Base-by-base conservation (phyloP, 257 asterid species). In the Osmanthus fragrans region DNA sequence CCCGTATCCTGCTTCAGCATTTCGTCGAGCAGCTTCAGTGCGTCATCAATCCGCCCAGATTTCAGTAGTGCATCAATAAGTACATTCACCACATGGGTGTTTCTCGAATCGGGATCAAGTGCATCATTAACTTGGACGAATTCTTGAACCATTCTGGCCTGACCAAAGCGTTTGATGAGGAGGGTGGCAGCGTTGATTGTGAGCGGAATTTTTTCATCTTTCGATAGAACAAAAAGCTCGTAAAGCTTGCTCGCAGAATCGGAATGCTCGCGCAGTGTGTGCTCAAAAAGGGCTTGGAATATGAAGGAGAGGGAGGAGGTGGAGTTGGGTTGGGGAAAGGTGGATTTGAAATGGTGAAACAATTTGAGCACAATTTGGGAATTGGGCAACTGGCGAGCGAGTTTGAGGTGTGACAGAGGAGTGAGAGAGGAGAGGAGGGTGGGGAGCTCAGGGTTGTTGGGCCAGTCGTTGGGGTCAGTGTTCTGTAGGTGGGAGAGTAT, bases 271-370 rank as follows among this genome's bases (percentile, higher is more conserved):
- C 88, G 92, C 82, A 76, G 54, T 42, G 89, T 86, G 71, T 79
- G 91, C 81, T 91, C 96, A 36, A 90, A 80, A 4, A 91, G 81
- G 36, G 91, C 97, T 72, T 94, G 94, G 78, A 94, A 92, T 18
- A 87, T 85, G 49, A 86, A 76, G 77, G 98, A 84, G 42, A 82
- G 77, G 10, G 87, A 75, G 7, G 49, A 49, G 7, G 71, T 63
- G 66, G 42, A 33, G 71, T 47, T 81, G 54, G 80, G 64, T 10
- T 18, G 72, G 3, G 34, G 64, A 49, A 80, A 73, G 70, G 8
- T 76, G 78, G 86, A 32, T 68, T 82, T 88, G 82, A 91, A 75
- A 80, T 77, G 83, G 72, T 87, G 80, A 76, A 91, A 78, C 80
- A 94, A 89, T 7, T 85, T 82, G 78, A 91, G 86, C 70, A 94